phyloP scores from a whole-genome alignment of 1,284 basidiomycete species.

The Tilletia caries region DNA sequence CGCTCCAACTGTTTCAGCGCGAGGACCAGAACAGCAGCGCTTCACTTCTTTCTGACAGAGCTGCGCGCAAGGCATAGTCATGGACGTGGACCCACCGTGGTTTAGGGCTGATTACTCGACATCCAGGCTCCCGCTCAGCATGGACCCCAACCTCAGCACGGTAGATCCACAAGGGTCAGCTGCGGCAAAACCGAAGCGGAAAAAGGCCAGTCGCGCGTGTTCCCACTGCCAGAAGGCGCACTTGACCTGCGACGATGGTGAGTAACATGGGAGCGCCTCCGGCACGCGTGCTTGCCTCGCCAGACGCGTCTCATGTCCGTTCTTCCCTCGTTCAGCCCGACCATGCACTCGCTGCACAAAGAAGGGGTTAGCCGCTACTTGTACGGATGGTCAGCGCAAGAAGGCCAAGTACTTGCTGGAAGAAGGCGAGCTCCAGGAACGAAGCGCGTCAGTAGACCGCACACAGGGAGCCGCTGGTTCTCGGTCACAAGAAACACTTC shows the following conservation, averaged over 20 bases:
- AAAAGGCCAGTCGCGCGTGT: conserved; percentile 88
- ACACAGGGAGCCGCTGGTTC: background rate
- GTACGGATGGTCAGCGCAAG: conserved; percentile 90
- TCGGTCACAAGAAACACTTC: conserved; percentile 14
- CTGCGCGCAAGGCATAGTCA: too few relatives aligned
- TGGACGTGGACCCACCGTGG: too few relatives aligned
- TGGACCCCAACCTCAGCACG: background rate
- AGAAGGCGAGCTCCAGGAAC: conserved; percentile 42
- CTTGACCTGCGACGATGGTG: conserved; percentile 94
- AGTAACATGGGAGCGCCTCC: conserved; percentile 25
- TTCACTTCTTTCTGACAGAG: too few relatives aligned
- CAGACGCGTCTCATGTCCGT: background rate
- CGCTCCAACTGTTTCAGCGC: too few relatives aligned
- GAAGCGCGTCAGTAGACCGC: conserved; percentile 31
- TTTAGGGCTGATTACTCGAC: too few relatives aligned
- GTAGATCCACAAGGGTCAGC: background rate
- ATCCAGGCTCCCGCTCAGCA: background rate
- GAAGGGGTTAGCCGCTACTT: conserved; percentile 81
- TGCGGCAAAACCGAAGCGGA: conserved; percentile 50
- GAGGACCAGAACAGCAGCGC: too few relatives aligned
- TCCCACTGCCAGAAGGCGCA: conserved; percentile 90
- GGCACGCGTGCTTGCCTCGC: background rate
- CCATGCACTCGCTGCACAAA: conserved; percentile 93
- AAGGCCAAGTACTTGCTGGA: conserved; percentile 81
- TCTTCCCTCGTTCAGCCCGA: conserved; percentile 63